phyloP scores from a whole-genome alignment of 2,329 filamentous ascomycete genomes.

The Rugonectria rugulosa region DNA sequence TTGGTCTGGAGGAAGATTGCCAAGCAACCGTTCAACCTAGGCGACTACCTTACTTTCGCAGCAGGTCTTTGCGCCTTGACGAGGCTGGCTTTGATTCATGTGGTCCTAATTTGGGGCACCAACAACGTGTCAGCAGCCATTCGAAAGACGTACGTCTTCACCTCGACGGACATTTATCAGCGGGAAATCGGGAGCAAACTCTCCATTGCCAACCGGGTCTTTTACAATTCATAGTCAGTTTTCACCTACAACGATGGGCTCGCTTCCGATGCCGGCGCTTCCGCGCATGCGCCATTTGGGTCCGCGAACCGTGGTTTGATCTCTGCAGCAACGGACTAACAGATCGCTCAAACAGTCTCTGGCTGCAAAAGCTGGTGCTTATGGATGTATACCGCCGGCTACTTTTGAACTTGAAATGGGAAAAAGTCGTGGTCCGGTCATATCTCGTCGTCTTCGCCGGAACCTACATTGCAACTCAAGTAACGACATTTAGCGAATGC shows the following conservation, averaged over 20 bases:
- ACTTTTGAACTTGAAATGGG: conserved; percentile 19
- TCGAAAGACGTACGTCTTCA: conserved; percentile 20
- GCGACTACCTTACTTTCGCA: conserved; percentile 24
- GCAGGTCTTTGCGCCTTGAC: conserved; percentile 20
- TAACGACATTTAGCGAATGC: conserved; percentile 31
- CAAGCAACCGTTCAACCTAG: conserved; percentile 16
- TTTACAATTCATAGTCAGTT: conserved; percentile 27
- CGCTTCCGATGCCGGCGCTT: not conserved
- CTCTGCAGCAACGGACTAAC: no score
- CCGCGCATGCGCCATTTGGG: not conserved
- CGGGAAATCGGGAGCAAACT: conserved; percentile 22
- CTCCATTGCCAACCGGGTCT: conserved; percentile 21
- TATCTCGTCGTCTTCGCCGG: conserved; percentile 25
- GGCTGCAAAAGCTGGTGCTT: conserved; percentile 30
- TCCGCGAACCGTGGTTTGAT: no score
- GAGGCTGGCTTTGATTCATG: conserved; percentile 24
- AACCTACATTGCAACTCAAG: conserved; percentile 25
- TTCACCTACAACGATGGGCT: not conserved
- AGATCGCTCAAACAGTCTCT: conserved; percentile 16
- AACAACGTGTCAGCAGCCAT: conserved; percentile 21
- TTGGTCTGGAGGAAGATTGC: conserved; percentile 16
- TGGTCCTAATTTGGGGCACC: conserved; percentile 24
- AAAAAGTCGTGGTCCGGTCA: conserved; percentile 21
- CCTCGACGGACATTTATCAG: conserved; percentile 14
- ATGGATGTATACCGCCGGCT: conserved; percentile 29